Base-by-base conservation (phyloP, 2,329 filamentous ascomycete species). In the Aspergillus clavatus region DNA sequence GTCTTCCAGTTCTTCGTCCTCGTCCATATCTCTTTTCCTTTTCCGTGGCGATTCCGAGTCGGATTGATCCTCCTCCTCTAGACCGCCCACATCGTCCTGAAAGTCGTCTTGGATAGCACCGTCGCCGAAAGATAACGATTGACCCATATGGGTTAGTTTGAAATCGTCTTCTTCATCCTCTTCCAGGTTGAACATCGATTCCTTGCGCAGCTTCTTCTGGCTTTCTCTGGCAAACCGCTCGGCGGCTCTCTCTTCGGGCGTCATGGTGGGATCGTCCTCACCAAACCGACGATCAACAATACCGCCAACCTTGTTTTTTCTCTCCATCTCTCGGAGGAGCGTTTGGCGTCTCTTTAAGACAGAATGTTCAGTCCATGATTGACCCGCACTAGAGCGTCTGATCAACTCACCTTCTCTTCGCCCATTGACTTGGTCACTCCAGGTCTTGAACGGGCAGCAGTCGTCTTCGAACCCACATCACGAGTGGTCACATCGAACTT, bases 281-380 rank as follows among this genome's bases (percentile, higher is more conserved):
- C 94, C 93, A 60, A 98, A 95, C 58, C 93, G 84, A 60, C 89
- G 82, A 76, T 98, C 93, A 42, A 95, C 71, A 51, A 98, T 88
- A 4, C 90, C 91, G 53, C 93, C 93, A 16, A 91, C 84, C 69
- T 95, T 96, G 66, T 94, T 90, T 29, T 88, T 81, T 49, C 82
- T 79, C 62, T 94, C 87, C 78, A 97, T 86, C 62, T 97, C 91
- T 27, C 88, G 82, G n/a, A 96, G 72, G 16, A 96, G 75, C 0
- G 89, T 95, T 69, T 87, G 80, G 48, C 86, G 81, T 44, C 91
- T 82, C 81, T 87, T 58, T 51, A 48, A 45, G 16, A 19, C 36
- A 23, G 48, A 49, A 29, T 42, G 23, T 21, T 59, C 7, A 54
- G 45, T 47, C 27, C 38, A 29, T 28, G 47, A 46, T 14, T 11